phyloP scores from a whole-genome alignment of 2,329 filamentous ascomycete species.

The Bertia moriformis region DNA sequence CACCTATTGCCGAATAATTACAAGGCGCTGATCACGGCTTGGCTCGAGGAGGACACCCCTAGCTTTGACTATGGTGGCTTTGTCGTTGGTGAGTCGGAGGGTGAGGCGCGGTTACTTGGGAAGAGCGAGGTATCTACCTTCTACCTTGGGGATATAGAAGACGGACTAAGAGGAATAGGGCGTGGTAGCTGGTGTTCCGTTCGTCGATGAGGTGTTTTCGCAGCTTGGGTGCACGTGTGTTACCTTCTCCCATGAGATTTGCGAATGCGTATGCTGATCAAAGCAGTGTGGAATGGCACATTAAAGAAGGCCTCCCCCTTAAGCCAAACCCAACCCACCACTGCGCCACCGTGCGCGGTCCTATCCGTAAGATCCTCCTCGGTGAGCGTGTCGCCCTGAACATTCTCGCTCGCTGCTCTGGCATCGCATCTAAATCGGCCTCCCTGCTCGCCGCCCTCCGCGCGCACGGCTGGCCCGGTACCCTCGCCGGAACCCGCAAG shows the following conservation, averaged over 20 bases:
- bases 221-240: slow-evolving; percentile 47
- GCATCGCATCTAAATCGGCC: slow-evolving; percentile 39
- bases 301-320: slow-evolving; percentile 38
- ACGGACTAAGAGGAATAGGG: slow-evolving; percentile 22
- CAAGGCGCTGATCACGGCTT: slow-evolving; percentile 37
- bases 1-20: slow-evolving; percentile 43
- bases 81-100: slow-evolving; percentile 37
- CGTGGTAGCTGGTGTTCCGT: slow-evolving; percentile 47
- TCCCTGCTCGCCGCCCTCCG: not conserved
- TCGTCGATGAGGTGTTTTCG: slow-evolving; percentile 51
- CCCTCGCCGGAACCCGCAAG: slow-evolving; percentile 48
- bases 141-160: not conserved
- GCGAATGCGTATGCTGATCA: not conserved
- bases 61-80: slow-evolving; percentile 56
- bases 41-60: slow-evolving; percentile 54
- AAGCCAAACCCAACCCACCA: slow-evolving; percentile 28
- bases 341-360: slow-evolving; percentile 47
- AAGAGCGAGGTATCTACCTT: slow-evolving; percentile 31
- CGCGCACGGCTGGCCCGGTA: slow-evolving; percentile 35
- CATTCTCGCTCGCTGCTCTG: slow-evolving; percentile 47
- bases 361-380: slow-evolving; percentile 45
- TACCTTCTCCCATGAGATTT: not conserved
- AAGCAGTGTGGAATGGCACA: slow-evolving; percentile 44
- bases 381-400: slow-evolving; percentile 52
- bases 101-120: slow-evolving; percentile 32